Evolutionary conservation across 2,329 filamentous ascomycete species (phyloP).

Genomic region (Pleurostoma richardsiae): DNA sequence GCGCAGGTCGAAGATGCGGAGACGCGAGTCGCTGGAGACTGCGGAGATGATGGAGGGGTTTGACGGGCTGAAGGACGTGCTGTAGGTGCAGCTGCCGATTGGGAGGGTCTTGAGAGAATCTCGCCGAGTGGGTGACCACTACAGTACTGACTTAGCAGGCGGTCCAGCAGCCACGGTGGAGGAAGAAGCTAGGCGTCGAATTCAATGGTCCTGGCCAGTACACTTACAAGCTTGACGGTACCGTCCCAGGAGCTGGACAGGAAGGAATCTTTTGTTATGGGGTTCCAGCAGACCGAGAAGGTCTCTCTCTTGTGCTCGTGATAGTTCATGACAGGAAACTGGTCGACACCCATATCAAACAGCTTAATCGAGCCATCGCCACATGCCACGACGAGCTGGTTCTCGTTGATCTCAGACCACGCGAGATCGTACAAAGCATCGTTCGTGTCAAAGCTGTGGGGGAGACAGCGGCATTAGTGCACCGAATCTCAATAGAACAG

Average conservation of each 20-base stretch:
- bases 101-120: constrained; percentile 80
- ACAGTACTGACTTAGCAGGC: neutral
- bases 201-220: neutral
- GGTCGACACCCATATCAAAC: constrained; percentile 75
- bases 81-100: constrained; percentile 91
- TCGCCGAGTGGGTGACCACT: constrained; percentile 79
- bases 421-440: constrained; percentile 92
- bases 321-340: constrained; percentile 88
- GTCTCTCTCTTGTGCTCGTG: constrained; percentile 91
- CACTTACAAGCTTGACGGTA: constrained; percentile 74
- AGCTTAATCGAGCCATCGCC: constrained; percentile 94
- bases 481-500: neutral
- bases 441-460: constrained; percentile 82
- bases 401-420: constrained; percentile 96
- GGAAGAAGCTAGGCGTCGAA: neutral
- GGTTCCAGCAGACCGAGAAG: constrained; percentile 89
- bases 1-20: constrained; percentile 88
- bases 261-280: constrained; percentile 86
- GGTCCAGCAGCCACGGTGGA: neutral
- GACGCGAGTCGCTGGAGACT: constrained; percentile 82
- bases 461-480: neutral
- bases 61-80: constrained; percentile 83
- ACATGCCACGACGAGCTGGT: constrained; percentile 82
- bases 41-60: constrained; percentile 81
- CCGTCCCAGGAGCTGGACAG: constrained; percentile 94